A percentile compares a stretch with the other conserved stretches of the same genome.
Evolutionary conservation across 441 rosid genomes (phyloP).

Genomic region (Sinapis alba): DNA sequence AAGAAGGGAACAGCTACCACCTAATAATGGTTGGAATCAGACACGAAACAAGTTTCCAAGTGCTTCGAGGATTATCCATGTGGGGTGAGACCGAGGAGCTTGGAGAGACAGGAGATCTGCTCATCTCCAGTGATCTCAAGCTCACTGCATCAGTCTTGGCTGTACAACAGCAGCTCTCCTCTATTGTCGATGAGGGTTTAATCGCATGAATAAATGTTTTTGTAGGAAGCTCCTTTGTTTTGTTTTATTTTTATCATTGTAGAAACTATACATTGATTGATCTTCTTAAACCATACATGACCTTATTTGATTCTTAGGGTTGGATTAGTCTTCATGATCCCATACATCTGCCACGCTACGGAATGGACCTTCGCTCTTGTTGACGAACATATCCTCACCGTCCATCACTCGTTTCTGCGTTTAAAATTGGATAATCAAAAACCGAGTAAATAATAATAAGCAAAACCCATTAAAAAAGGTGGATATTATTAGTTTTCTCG

Average conservation of each 20-base stretch:
- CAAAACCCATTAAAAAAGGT: neutral
- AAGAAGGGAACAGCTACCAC: constrained; percentile 24
- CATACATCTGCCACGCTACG: constrained; percentile 54
- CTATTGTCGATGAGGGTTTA: constrained; percentile 4
- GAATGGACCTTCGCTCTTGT: constrained; percentile 48
- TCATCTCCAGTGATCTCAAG: constrained; percentile 33
- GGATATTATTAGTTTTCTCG: neutral
- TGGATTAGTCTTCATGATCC: constrained; percentile 55
- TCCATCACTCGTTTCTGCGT: constrained; percentile 53
- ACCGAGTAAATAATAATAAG: neutral
- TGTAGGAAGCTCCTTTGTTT: constrained; percentile 8
- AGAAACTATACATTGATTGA: neutral
- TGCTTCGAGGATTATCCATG: constrained; percentile 30
- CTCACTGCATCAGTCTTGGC: constrained; percentile 35
- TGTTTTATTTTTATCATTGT: neutral
- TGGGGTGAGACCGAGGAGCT: constrained; percentile 40
- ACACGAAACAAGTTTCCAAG: constrained; percentile 21
- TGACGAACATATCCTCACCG: constrained; percentile 54
- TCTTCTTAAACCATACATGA: neutral
- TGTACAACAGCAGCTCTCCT: constrained; percentile 40
- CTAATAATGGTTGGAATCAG: constrained; percentile 32
- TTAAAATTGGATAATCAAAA: neutral
- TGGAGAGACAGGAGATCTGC: constrained; percentile 38
- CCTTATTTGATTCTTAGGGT: neutral
- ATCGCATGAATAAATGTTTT: neutral